These are phyloP conservation scores for Cladosporium colombiae DNA, from an alignment of 2,329 filamentous ascomycete genomes.

Conservation along the genomic window DNA sequence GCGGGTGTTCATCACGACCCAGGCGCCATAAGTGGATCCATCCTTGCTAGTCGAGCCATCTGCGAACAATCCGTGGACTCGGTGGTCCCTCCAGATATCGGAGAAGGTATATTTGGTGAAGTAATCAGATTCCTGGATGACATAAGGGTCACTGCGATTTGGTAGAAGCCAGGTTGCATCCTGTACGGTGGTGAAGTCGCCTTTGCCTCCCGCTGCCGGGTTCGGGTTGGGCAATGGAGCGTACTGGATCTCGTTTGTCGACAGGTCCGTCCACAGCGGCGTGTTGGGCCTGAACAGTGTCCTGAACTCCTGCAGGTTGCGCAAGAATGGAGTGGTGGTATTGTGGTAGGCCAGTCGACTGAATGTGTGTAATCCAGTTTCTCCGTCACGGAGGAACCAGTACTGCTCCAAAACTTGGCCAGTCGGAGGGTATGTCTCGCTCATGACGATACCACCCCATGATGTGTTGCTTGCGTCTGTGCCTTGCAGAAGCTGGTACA, in stretches of 20 bases:
- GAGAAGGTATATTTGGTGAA: slow-evolving; percentile 68
- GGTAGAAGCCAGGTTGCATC: slow-evolving; percentile 65
- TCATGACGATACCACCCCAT: slow-evolving; percentile 62
- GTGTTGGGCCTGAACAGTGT: slow-evolving; percentile 63
- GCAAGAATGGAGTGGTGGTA: slow-evolving; percentile 55
- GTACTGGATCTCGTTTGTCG: slow-evolving; percentile 58
- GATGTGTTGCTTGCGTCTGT: slow-evolving; percentile 52
- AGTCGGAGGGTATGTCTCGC: slow-evolving; percentile 58
- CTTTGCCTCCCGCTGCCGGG: slow-evolving; percentile 44
- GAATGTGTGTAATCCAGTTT: slow-evolving; percentile 65
- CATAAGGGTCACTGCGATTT: slow-evolving; percentile 56
- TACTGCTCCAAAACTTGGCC: slow-evolving; percentile 64
- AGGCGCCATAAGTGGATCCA: slow-evolving; percentile 59
- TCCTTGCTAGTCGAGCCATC: slow-evolving; percentile 54
- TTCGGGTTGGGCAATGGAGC: slow-evolving; percentile 54
- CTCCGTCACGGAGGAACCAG: slow-evolving; percentile 63
- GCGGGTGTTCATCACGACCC: slow-evolving; percentile 65
- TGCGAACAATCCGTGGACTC: slow-evolving; percentile 57
- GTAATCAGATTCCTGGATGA: slow-evolving; percentile 58
- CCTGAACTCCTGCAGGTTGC: slow-evolving; percentile 62
- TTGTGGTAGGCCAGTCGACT: slow-evolving; percentile 62
- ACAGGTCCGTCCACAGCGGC: slow-evolving; percentile 62
- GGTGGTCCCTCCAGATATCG: slow-evolving; percentile 59
- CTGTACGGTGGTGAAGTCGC: slow-evolving; percentile 50
- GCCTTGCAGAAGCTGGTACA: slow-evolving; percentile 55